phyloP scores from a whole-genome alignment of 2,329 filamentous ascomycete genomes.

The Xylariaceae sp. region DNA sequence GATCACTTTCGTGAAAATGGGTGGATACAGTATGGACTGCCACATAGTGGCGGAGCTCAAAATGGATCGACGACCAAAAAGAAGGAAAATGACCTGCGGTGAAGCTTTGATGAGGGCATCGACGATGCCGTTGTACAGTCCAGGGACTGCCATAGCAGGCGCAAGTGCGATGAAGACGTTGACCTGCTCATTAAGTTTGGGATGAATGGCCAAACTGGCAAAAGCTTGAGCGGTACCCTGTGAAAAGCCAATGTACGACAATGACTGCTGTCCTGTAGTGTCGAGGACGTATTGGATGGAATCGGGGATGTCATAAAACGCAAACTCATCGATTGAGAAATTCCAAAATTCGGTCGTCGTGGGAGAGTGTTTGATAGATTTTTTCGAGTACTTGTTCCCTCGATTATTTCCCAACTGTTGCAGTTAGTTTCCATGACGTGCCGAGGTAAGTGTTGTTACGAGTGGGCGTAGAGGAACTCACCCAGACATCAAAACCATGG shows the following conservation, averaged over 20 bases:
- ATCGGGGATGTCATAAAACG: slow-evolving; percentile 94
- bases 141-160: slow-evolving; percentile 92
- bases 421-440: background rate
- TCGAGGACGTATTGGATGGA: slow-evolving; percentile 88
- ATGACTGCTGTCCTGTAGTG: slow-evolving; percentile 73
- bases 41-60: slow-evolving; percentile 93
- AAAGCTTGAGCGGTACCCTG: slow-evolving; percentile 97
- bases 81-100: slow-evolving; percentile 84
- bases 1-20: slow-evolving; percentile 84
- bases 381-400: slow-evolving; percentile 99
- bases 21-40: slow-evolving; percentile 93
- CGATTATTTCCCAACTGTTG: slow-evolving; percentile 86
- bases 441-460: too few relatives aligned
- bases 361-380: slow-evolving; percentile 73
- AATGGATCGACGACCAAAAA: slow-evolving; percentile 88
- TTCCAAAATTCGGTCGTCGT: slow-evolving; percentile 83
- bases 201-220: slow-evolving; percentile 87
- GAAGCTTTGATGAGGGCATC: slow-evolving; percentile 92
- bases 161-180: slow-evolving; percentile 95
- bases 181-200: slow-evolving; percentile 84
- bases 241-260: slow-evolving; percentile 96
- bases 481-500: slow-evolving; percentile 92
- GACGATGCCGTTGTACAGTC: slow-evolving; percentile 83
- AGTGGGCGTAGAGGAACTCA: slow-evolving; percentile 34
- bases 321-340: slow-evolving; percentile 98